phyloP scores from a whole-genome alignment of 176 grass and related monocot species.

The Oryza meyeriana region DNA sequence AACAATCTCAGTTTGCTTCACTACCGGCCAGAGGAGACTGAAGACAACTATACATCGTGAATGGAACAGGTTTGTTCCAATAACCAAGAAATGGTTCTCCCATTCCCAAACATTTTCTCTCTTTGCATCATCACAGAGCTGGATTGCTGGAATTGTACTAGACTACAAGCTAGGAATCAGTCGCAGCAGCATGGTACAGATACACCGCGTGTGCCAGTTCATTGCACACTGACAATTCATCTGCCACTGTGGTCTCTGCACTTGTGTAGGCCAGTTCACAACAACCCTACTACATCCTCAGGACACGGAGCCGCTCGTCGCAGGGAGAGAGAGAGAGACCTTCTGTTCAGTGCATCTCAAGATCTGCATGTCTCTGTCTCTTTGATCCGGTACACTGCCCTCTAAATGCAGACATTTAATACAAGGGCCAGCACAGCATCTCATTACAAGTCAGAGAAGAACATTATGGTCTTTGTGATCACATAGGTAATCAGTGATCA shows the following conservation, averaged over 20 bases:
- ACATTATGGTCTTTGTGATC: too few species aligned
- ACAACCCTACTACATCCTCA: neutral
- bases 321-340: neutral
- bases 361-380: neutral
- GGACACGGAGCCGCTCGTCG: constrained; percentile 43
- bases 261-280: neutral
- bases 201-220: neutral
- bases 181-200: neutral
- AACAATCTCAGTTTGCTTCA: neutral
- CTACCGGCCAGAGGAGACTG: neutral
- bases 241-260: neutral
- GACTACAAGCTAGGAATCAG: neutral
- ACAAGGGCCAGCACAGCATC: neutral
- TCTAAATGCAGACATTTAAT: neutral
- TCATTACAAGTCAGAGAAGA: too few species aligned
- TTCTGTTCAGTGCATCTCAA: constrained; percentile 13
- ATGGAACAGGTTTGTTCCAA: neutral
- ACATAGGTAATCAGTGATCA: too few species aligned
- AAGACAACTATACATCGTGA: neutral
- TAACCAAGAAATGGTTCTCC: neutral
- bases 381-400: constrained; percentile 9
- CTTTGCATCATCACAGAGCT: neutral
- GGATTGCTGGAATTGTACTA: neutral
- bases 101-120: neutral
- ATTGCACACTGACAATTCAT: neutral